These are phyloP conservation scores for Naumovozyma baii DNA, from an alignment of 805 yeast genomes.

Conservation along the genomic window DNA sequence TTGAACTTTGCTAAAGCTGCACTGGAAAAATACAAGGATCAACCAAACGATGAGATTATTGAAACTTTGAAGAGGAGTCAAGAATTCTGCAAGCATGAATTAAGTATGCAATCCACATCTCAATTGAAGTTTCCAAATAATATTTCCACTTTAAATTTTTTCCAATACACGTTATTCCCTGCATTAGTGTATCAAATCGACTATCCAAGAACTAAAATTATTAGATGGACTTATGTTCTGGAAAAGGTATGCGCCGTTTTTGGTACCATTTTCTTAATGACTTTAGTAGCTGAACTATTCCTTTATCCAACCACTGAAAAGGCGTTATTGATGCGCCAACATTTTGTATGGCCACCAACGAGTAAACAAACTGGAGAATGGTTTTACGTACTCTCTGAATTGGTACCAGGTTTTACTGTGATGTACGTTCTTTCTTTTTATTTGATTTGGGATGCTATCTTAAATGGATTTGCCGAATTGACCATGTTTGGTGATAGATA, in stretches of 20 bases:
- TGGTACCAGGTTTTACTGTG: conserved; percentile 70
- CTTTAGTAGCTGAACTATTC: conserved; percentile 62
- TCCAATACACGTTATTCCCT: conserved; percentile 79
- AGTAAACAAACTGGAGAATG: conserved; percentile 18
- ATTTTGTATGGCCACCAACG: conserved; percentile 14
- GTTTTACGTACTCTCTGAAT: conserved; percentile 44
- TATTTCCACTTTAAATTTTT: conserved; percentile 54
- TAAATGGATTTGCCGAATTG: conserved; percentile 83
- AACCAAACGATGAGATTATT: conserved; percentile 19
- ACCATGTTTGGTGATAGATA: conserved; percentile 81
- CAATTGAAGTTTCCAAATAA: conserved; percentile 57
- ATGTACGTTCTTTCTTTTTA: conserved; percentile 74
- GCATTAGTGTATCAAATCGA: conserved; percentile 75
- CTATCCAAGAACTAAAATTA: conserved; percentile 63
- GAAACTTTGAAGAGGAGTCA: conserved; percentile 39
- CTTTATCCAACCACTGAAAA: conserved; percentile 64
- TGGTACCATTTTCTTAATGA: conserved; percentile 79
- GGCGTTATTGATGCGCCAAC: conserved; percentile 43
- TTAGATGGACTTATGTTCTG: conserved; percentile 60
- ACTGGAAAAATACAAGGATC: conserved; percentile 33
- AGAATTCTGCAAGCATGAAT: conserved; percentile 63
- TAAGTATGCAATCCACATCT: conserved; percentile 44
- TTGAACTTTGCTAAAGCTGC: conserved; percentile 39
- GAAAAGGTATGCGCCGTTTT: conserved; percentile 71
- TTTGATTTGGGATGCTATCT: conserved; percentile 90